These are phyloP conservation scores for Ensete ventricosum DNA, from an alignment of 176 grass and related monocot species.

Conservation along the genomic window DNA sequence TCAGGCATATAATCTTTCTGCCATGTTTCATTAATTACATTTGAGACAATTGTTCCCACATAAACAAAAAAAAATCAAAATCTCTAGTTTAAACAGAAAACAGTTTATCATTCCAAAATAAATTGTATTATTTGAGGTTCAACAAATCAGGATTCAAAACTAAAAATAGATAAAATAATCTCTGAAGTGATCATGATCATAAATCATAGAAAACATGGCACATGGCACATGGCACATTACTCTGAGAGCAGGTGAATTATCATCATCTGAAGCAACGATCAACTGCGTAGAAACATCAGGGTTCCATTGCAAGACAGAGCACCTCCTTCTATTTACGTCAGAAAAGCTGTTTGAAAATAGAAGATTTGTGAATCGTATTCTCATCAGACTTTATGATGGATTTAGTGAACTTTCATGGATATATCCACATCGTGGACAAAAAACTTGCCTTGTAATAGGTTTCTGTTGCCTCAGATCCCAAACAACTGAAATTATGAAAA, in stretches of 20 bases:
- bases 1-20: neutral
- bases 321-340: constrained; percentile 76
- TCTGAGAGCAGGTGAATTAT: constrained; percentile 77
- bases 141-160: neutral
- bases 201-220: neutral
- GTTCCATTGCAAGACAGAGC: constrained; percentile 98
- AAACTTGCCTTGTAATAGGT: constrained; percentile 70
- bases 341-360: constrained; percentile 58
- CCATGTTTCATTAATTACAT: neutral
- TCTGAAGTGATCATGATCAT: neutral
- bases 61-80: neutral
- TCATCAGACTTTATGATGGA: too few relatives aligned
- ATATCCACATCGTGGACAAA: neutral
- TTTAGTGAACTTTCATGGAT: too few relatives aligned
- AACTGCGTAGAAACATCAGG: constrained; percentile 89
- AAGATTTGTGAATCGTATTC: neutral
- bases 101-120: neutral
- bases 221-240: constrained; percentile 33
- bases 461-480: constrained; percentile 96
- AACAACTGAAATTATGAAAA: constrained; percentile 53
- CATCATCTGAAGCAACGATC: constrained; percentile 94
- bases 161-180: neutral
- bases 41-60: neutral
- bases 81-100: neutral
- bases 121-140: neutral